Evolutionary conservation across 2,329 filamentous ascomycete species (phyloP).

Genomic region (Magnaporthales sp.): DNA sequence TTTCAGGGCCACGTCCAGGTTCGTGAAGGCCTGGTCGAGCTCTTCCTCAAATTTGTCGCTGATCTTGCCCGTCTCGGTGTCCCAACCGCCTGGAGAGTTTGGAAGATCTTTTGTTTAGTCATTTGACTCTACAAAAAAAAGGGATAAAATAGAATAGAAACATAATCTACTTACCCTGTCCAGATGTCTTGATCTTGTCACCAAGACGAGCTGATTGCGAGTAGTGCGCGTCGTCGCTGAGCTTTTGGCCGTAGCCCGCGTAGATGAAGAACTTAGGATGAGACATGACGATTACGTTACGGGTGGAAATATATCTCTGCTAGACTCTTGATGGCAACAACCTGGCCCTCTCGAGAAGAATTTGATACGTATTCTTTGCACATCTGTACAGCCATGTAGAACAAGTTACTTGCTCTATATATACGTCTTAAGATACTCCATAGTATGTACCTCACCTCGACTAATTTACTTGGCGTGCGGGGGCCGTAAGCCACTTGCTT

Average conservation of each 20-base stretch:
- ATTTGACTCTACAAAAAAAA: no score
- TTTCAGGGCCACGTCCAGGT: constrained; percentile 39
- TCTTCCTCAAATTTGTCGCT: constrained; percentile 14
- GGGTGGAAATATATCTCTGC: not conserved
- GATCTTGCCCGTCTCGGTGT: constrained; percentile 23
- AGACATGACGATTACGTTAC: not conserved
- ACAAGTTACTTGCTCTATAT: not conserved
- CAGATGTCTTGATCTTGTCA: constrained; percentile 35
- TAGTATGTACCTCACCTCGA: not conserved
- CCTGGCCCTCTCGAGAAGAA: not conserved
- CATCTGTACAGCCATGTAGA: not conserved
- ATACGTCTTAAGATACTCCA: not conserved
- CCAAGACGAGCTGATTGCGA: constrained; percentile 39
- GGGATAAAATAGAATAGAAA: no score
- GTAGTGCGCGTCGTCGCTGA: constrained; percentile 25
- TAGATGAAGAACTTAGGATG: constrained; percentile 21
- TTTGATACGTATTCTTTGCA: not conserved
- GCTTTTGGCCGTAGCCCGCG: constrained; percentile 21
- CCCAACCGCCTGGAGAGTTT: constrained; percentile 2
- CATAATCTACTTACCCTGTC: constrained; percentile 30
- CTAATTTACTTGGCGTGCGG: not conserved
- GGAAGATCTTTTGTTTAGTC: not conserved
- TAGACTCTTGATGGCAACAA: not conserved
- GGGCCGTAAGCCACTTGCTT: not conserved
- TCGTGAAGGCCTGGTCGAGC: constrained; percentile 39